Percentiles rank a stretch among this genome's conserved stretches.
Evolutionary conservation across 495 filamentous ascomycete genomes (phyloP).

Genomic region (Trichoderma orchidacearum): DNA sequence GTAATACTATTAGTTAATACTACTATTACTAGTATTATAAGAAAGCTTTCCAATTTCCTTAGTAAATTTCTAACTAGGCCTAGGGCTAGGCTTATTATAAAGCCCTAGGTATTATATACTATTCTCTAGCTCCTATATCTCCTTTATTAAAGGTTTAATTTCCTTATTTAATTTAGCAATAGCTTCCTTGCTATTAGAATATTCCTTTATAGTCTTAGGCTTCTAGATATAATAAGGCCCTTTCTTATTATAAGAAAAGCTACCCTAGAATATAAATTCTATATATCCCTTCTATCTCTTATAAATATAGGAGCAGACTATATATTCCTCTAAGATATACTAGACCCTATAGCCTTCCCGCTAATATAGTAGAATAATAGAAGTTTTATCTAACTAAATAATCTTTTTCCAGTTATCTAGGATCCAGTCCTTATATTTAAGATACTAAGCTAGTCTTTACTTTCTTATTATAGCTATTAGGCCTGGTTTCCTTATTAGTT

Average conservation of each 20-base stretch:
- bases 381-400: constrained; percentile 15
- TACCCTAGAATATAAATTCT: constrained; percentile 25
- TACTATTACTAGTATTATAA: constrained; percentile 1
- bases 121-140: constrained; percentile 8
- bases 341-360: constrained; percentile 10
- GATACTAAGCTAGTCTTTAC: constrained; percentile 5
- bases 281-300: constrained; percentile 16
- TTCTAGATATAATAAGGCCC: constrained; percentile 18
- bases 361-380: constrained; percentile 8
- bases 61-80: constrained; percentile 11
- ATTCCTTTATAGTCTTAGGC: constrained; percentile 9
- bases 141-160: constrained; percentile 3
- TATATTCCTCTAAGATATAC: constrained; percentile 4
- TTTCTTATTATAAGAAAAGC: constrained; percentile 21
- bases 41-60: constrained; percentile 11
- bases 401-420: constrained; percentile 13
- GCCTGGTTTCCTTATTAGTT: constrained; percentile 9
- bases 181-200: constrained; percentile 7
- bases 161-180: constrained; percentile 5
- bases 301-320: constrained; percentile 7
- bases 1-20: constrained; percentile 12
- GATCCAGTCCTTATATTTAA: constrained; percentile 6
- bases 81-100: not conserved
- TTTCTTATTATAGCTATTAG: constrained; percentile 7
- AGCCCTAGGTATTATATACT: constrained; percentile 3